Conservation (phyloP, 2,329 filamentous ascomycete species). For the Pseudodiploospora longispora region DNA sequence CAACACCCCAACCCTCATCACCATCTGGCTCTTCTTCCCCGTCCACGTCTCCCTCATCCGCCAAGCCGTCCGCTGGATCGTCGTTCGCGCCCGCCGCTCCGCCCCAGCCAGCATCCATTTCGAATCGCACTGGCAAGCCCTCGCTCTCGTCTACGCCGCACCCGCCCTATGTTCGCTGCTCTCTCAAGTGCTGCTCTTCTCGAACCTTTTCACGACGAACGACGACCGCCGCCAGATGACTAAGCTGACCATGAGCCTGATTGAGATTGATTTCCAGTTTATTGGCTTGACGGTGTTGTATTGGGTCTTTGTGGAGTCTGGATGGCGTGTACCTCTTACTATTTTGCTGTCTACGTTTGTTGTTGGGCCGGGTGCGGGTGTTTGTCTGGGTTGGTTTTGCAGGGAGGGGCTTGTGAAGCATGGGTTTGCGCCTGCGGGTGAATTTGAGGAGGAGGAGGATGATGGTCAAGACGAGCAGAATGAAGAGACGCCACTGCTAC, state of each 20-base stretch:
- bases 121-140: conserved; percentile 30
- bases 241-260: conserved; percentile 34
- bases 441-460: conserved; percentile 3
- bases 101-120: conserved; percentile 30
- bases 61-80: conserved; percentile 22
- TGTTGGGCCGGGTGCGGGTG: conserved; percentile 30
- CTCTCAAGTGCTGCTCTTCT: conserved; percentile 35
- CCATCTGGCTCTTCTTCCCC: conserved; percentile 45
- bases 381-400: conserved; percentile 31
- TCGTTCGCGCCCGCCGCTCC: conserved; percentile 17
- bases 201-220: conserved; percentile 22
- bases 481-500: conserved; percentile 28
- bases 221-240: conserved; percentile 45
- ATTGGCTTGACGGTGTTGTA: conserved; percentile 41
- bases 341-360: conserved; percentile 21
- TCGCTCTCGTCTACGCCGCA: conserved; percentile 35
- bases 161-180: conserved; percentile 35
- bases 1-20: conserved; percentile 27
- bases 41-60: conserved; percentile 39
- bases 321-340: conserved; percentile 30
- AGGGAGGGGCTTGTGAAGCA: conserved; percentile 27
- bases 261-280: conserved; percentile 39
- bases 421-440: conserved; percentile 7
- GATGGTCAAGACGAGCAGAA: conserved; percentile 13
- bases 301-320: conserved; percentile 45